These are phyloP conservation scores for Diplodia seriata DNA, from an alignment of 2,329 filamentous ascomycete genomes.

Conservation along the genomic window DNA sequence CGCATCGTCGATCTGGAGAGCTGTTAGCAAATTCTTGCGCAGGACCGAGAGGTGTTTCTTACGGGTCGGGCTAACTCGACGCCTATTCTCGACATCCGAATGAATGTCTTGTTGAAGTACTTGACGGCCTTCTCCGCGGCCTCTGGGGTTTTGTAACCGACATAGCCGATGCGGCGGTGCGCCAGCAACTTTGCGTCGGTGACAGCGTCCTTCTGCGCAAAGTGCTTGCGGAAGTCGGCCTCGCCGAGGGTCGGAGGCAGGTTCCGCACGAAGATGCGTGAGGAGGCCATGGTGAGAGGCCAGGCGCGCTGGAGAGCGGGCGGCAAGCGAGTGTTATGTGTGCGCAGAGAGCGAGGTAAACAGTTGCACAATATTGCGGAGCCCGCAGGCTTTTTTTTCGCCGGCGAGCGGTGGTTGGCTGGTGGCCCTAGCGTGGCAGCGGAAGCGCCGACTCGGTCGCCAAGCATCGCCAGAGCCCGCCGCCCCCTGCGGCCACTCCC, in stretches of 20 bases:
- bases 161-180: constrained; percentile 89
- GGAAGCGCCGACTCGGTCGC: constrained; percentile 18
- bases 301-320: constrained; percentile 4
- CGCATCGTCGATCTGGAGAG: constrained; percentile 29
- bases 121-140: constrained; percentile 84
- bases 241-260: constrained; percentile 86
- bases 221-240: constrained; percentile 87
- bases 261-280: constrained; percentile 73
- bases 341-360: constrained; percentile 26
- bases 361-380: constrained; percentile 20
- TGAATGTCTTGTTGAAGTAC: constrained; percentile 94
- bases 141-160: constrained; percentile 85
- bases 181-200: constrained; percentile 94
- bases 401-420: background rate
- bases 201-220: constrained; percentile 76
- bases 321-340: constrained; percentile 18
- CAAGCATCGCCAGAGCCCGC: constrained; percentile 19
- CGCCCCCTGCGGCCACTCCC: constrained; percentile 6
- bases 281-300: constrained; percentile 68
- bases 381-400: constrained; percentile 4
- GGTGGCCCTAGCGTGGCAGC: constrained; percentile 6
- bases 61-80: constrained; percentile 89
- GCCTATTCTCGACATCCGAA: constrained; percentile 91
- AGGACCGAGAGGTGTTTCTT: constrained; percentile 41
- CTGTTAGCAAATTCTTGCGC: constrained; percentile 28